Base-by-base conservation (phyloP, 345 rosid species). In the Lenwebbia sp. region DNA sequence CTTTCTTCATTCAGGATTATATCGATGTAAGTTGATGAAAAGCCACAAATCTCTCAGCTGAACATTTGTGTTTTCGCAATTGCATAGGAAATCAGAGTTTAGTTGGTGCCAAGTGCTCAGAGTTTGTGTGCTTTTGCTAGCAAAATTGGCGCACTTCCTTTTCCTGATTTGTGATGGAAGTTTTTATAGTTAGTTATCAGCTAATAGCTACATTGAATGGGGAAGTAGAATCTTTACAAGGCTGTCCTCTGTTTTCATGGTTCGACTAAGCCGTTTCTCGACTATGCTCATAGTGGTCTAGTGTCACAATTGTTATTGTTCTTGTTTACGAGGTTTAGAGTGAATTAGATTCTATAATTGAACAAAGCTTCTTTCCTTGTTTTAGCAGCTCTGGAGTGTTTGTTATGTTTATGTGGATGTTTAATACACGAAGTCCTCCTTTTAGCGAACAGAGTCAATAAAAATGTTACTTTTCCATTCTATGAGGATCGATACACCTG, bases 1-100 rank as follows among this genome's bases (percentile, higher is more conserved):
- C 86, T 56, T 87, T n/a, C 56, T 8, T 84, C 6, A 62, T 76
- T 44, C 85, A 87, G 26, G 88, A 87, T 65, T 75, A 83, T 44
- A 87, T 87, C 13, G 86, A 87, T 75, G 88, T 87, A 25, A 83
- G 85, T 62, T n/a, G 23, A 51, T 81, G 41, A 54, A 40, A 81
- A 17, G 22, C 41, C 25, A 13, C 75, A 56, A 30, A 44, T 40
- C 50, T 40, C 28, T 54, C 49, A 40, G 49, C 74, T 25, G 17
- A 84, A 33, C 12, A 7, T 56, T 33, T 40, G 19, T 10, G 84
- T 56, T 56, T 84, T 70, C 1, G 0, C 11, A 25, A 25, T 82
- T 82, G 54, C 8, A 4, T 13, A n/a, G 49, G 3, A 28, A 52
- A 82, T 70, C 81, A 70, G 47, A 37, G 25, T 19, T 65, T 9